phyloP scores from a whole-genome alignment of 2,329 filamentous ascomycete genomes.

The Rhytidhysteron rufulum region DNA sequence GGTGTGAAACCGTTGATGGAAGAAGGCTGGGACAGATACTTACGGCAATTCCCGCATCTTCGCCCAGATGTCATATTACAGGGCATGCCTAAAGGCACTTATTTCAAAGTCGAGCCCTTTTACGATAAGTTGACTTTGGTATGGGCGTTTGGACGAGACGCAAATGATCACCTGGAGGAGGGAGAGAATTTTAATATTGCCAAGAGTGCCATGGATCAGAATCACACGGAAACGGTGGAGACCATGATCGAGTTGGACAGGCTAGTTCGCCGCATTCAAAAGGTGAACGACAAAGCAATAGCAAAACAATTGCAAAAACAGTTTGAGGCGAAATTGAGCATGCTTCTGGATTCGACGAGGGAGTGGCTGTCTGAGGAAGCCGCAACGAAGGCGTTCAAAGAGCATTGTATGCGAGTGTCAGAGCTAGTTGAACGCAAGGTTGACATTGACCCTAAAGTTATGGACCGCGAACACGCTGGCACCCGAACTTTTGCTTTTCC shows the following conservation, averaged over 20 bases:
- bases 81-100: constrained; percentile 22
- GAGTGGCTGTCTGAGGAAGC: too few relatives aligned
- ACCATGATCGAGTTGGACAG: not conserved
- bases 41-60: constrained; percentile 22
- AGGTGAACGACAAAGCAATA: not conserved
- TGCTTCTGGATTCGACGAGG: not conserved
- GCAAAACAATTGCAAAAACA: not conserved
- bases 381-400: too few relatives aligned
- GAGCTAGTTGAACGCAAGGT: too few relatives aligned
- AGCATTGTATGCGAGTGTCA: too few relatives aligned
- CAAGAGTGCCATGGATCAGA: not conserved
- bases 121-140: constrained; percentile 18
- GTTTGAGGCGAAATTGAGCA: not conserved
- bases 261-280: not conserved
- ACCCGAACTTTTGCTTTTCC: too few relatives aligned
- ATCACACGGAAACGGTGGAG: not conserved
- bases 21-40: not conserved
- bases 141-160: constrained; percentile 5
- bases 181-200: not conserved
- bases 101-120: constrained; percentile 17
- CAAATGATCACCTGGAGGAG: not conserved
- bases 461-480: too few relatives aligned
- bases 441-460: too few relatives aligned
- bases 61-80: constrained; percentile 28
- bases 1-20: too few relatives aligned